Percentiles rank a stretch among this genome's conserved stretches.
Conservation (phyloP, 2,329 filamentous ascomycete species). For the Sclerotinia spermophila region DNA sequence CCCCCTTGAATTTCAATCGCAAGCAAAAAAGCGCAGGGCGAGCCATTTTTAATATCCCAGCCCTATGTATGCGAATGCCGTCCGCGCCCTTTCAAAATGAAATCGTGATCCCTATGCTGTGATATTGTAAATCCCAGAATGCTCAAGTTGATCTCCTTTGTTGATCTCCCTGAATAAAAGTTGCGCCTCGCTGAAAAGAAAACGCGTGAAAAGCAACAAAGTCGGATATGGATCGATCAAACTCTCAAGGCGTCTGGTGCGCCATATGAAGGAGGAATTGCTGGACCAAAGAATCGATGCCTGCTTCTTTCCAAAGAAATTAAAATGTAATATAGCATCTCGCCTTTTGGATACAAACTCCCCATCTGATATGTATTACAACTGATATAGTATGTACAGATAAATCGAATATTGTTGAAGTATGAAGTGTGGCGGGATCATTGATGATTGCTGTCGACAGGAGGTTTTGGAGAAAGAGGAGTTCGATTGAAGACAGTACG, state of each 20-base stretch:
- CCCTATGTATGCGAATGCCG: slow-evolving; percentile 32
- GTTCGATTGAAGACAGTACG: slow-evolving; percentile 55
- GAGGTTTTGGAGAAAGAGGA: slow-evolving; percentile 33
- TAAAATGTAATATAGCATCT: slow-evolving; percentile 6
- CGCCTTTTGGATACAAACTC: slow-evolving; percentile 9
- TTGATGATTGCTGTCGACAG: slow-evolving; percentile 24
- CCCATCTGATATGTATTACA: slow-evolving; percentile 16
- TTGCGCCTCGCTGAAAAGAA: background rate
- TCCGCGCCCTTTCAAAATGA: slow-evolving; percentile 21
- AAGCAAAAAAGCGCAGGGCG: slow-evolving; percentile 31
- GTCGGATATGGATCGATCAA: background rate
- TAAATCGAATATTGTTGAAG: slow-evolving; percentile 21
- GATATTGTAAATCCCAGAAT: slow-evolving; percentile 12
- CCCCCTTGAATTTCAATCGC: slow-evolving; percentile 1
- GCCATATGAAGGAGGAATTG: slow-evolving; percentile 23
- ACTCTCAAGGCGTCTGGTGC: slow-evolving; percentile 8
- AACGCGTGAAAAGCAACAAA: background rate
- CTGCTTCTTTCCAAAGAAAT: slow-evolving; percentile 10
- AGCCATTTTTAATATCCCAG: slow-evolving; percentile 37
- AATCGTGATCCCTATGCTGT: slow-evolving; percentile 19
- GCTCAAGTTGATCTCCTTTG: slow-evolving; percentile 2
- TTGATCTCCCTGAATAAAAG: slow-evolving; percentile 2
- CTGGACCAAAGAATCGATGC: slow-evolving; percentile 12
- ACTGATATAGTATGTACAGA: slow-evolving; percentile 24
- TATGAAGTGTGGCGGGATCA: slow-evolving; percentile 1